A percentile compares a stretch with the other conserved stretches of the same genome.
phyloP scores from a whole-genome alignment of 2,329 filamentous ascomycete species.

The Curvularia sp. region DNA sequence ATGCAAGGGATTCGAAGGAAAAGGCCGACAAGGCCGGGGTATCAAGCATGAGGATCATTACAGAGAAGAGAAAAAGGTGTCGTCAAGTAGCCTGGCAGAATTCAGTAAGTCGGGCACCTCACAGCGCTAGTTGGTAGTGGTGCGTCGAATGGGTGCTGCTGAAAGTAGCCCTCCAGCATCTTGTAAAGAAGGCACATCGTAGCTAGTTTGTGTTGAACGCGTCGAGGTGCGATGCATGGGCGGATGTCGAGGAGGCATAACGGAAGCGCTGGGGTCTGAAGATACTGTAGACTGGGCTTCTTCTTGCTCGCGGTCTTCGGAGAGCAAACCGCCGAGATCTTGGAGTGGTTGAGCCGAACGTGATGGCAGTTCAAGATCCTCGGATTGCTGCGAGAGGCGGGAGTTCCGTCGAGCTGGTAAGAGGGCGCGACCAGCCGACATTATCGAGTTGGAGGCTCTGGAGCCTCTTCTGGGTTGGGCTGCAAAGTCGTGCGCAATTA shows the following conservation, averaged over 20 bases:
- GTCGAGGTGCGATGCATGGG: constrained; percentile 32
- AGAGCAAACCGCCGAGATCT: constrained; percentile 36
- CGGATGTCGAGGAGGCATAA: constrained; percentile 12
- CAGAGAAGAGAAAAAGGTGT: constrained; percentile 22
- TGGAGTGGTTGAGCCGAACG: constrained; percentile 34
- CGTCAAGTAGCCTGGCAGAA: constrained; percentile 41
- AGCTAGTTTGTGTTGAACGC: constrained; percentile 31
- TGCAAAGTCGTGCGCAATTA: constrained; percentile 54
- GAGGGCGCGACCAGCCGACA: constrained; percentile 33
- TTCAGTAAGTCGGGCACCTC: constrained; percentile 42
- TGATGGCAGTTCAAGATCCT: constrained; percentile 40
- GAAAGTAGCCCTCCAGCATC: constrained; percentile 42
- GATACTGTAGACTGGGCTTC: constrained; percentile 20
- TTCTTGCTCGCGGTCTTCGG: constrained; percentile 34
- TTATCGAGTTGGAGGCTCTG: constrained; percentile 38
- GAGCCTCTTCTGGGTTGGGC: constrained; percentile 40
- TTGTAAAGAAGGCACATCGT: constrained; percentile 37
- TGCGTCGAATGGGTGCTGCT: constrained; percentile 28
- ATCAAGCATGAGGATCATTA: constrained; percentile 36
- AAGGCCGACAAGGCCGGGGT: constrained; percentile 38
- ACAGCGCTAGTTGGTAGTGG: constrained; percentile 31
- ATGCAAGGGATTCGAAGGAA: constrained; percentile 32
- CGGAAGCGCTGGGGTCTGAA: constrained; percentile 26
- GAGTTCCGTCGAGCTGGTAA: constrained; percentile 41
- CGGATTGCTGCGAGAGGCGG: constrained; percentile 44